phyloP scores from a whole-genome alignment of 169 alveolate species.

The Toxoplasma gondii region DNA sequence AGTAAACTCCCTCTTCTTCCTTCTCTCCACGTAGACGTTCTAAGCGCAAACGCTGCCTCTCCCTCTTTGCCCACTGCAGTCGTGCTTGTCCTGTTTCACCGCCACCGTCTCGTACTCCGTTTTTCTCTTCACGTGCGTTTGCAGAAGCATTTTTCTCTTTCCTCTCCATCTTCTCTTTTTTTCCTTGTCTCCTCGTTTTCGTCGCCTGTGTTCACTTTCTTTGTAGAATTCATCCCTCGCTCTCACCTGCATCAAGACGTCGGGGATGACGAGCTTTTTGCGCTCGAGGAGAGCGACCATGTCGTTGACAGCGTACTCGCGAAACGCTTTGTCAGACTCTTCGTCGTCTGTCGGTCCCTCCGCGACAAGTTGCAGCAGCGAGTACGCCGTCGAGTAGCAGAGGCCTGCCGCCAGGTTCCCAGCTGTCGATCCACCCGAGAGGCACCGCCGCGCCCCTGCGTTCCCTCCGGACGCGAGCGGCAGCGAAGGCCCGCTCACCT shows the following conservation, averaged over 20 bases:
- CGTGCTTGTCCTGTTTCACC: too few species aligned
- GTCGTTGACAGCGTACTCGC: constrained; percentile 5
- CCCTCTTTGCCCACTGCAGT: too few species aligned
- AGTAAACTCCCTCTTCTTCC: too few species aligned
- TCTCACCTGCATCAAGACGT: neutral
- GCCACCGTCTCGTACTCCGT: too few species aligned
- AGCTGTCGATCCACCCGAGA: neutral
- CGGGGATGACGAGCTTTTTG: neutral
- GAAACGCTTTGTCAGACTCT: neutral
- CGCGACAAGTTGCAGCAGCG: constrained; percentile 28
- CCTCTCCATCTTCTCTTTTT: too few species aligned
- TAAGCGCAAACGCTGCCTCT: too few species aligned
- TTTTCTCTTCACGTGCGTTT: too few species aligned
- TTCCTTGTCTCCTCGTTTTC: too few species aligned
- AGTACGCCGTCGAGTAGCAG: neutral
- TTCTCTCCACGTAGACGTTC: too few species aligned
- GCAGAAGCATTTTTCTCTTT: too few species aligned
- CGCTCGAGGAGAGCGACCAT: neutral
- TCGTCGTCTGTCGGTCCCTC: neutral
- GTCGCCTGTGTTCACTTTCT: too few species aligned
- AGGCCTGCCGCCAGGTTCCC: neutral
- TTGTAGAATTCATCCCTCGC: too few species aligned
- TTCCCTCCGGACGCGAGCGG: neutral
- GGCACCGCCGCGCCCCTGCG: neutral
- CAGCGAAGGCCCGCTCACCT: neutral